phyloP scores from a whole-genome alignment of 2,329 filamentous ascomycete genomes.

The Penicillium sp. region DNA sequence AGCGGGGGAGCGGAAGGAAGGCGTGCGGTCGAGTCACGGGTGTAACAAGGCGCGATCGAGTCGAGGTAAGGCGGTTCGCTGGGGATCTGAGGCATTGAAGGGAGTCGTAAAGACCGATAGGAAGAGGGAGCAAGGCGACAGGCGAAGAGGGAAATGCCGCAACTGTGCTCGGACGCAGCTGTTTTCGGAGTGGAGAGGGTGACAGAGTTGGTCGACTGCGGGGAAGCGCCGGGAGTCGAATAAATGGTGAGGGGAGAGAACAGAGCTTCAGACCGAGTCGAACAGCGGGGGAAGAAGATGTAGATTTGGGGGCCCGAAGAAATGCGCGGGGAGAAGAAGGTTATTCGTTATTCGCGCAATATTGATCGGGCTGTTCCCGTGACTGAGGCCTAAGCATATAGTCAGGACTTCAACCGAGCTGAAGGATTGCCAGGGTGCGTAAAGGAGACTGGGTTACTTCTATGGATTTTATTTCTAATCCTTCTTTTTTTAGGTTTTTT shows the following conservation, averaged over 20 bases:
- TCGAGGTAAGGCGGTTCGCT: conserved; percentile 11
- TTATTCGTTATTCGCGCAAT: too few relatives aligned
- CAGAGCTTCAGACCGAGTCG: not conserved
- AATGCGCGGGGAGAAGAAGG: conserved; percentile 2
- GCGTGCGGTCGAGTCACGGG: conserved; percentile 17
- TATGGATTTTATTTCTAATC: not conserved
- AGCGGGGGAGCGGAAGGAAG: conserved; percentile 16
- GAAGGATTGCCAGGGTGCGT: conserved; percentile 3
- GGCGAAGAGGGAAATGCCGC: conserved; percentile 21
- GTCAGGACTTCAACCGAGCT: conserved; percentile 17
- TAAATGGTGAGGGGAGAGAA: not conserved
- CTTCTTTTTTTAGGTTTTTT: conserved; percentile 1
- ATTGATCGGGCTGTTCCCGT: conserved; percentile 23
- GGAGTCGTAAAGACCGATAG: conserved; percentile 1
- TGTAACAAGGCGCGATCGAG: conserved; percentile 23
- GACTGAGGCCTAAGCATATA: conserved; percentile 19
- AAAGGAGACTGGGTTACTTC: not conserved
- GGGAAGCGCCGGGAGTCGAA: conserved; percentile 16
- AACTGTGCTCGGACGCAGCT: conserved; percentile 19
- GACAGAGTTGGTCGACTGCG: conserved; percentile 17
- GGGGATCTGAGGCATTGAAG: conserved; percentile 23
- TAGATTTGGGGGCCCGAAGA: not conserved
- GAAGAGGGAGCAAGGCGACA: conserved; percentile 11
- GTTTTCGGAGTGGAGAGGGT: conserved; percentile 23
- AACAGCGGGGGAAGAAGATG: conserved; percentile 1